phyloP scores from a whole-genome alignment of 176 grass and related monocot genomes.

The Thalia dealbata region DNA sequence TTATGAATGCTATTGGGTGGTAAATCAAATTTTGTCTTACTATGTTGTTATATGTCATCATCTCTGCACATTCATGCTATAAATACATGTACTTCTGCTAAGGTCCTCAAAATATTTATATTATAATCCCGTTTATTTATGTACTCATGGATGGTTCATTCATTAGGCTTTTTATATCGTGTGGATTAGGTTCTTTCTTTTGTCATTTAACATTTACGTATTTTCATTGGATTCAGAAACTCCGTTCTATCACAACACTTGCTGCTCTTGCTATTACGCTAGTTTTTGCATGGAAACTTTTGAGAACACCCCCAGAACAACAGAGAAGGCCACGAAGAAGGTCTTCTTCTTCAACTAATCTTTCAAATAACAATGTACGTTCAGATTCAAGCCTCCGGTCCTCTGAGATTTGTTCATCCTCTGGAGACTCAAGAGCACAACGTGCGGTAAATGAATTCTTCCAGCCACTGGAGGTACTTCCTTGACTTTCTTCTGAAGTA shows the following conservation, averaged over 20 bases:
- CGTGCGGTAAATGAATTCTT: conserved; percentile 79
- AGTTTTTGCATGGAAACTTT: conserved; percentile 77
- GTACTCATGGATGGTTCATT: not conserved
- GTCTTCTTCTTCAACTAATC: conserved; percentile 35
- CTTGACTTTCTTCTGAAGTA: conserved; percentile 15
- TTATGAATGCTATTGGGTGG: not conserved
- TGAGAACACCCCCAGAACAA: conserved; percentile 71
- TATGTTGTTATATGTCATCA: not conserved
- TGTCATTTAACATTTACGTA: conserved; percentile 18
- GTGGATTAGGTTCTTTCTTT: not conserved
- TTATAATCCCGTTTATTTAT: not conserved
- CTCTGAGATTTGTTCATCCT: conserved; percentile 64
- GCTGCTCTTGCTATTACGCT: conserved; percentile 78
- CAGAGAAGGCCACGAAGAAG: conserved; percentile 57
- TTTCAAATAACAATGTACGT: conserved; percentile 44
- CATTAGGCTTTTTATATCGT: not conserved
- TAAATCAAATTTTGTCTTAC: not conserved
- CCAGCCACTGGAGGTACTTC: conserved; percentile 79
- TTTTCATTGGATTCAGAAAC: conserved; percentile 53
- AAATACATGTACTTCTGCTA: not conserved
- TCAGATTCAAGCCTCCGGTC: conserved; percentile 28
- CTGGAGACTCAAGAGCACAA: conserved; percentile 75
- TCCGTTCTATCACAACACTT: conserved; percentile 73
- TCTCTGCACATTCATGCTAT: not conserved
- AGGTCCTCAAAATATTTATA: not conserved